phyloP scores from a whole-genome alignment of 2,329 filamentous ascomycete genomes.

The Parastagonospora nodorum region DNA sequence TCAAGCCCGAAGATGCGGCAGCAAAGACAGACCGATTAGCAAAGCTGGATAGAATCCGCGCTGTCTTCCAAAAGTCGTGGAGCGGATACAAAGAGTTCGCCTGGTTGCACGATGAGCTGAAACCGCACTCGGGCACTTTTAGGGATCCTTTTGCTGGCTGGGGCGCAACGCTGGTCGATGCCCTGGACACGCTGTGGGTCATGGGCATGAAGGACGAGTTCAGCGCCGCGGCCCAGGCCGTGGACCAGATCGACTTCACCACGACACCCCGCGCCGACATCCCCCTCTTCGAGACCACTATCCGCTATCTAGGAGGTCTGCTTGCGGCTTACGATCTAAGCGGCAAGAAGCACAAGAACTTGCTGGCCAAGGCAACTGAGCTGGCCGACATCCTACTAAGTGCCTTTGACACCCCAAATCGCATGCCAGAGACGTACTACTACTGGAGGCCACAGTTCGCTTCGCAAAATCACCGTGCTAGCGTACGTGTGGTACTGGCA shows the following conservation, averaged over 20 bases:
- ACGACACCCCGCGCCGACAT: constrained; percentile 57
- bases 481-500: constrained; percentile 50
- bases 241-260: constrained; percentile 66
- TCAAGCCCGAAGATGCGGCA: constrained; percentile 64
- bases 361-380: constrained; percentile 67
- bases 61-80: constrained; percentile 81
- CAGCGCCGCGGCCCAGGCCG: constrained; percentile 63
- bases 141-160: constrained; percentile 89
- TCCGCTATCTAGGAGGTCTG: constrained; percentile 72
- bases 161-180: constrained; percentile 85
- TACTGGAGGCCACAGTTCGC: constrained; percentile 56
- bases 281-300: constrained; percentile 73
- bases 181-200: constrained; percentile 74
- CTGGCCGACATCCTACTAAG: constrained; percentile 68
- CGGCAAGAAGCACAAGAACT: constrained; percentile 53
- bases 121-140: constrained; percentile 69
- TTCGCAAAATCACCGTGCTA: constrained; percentile 47
- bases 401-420: constrained; percentile 70
- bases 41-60: constrained; percentile 70
- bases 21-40: constrained; percentile 62
- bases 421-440: constrained; percentile 67
- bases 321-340: constrained; percentile 73
- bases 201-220: constrained; percentile 71
- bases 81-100: constrained; percentile 77
- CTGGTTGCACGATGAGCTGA: constrained; percentile 85